Base-by-base conservation (phyloP, 352 stramenopile species). In the Pythium monospermum region DNA sequence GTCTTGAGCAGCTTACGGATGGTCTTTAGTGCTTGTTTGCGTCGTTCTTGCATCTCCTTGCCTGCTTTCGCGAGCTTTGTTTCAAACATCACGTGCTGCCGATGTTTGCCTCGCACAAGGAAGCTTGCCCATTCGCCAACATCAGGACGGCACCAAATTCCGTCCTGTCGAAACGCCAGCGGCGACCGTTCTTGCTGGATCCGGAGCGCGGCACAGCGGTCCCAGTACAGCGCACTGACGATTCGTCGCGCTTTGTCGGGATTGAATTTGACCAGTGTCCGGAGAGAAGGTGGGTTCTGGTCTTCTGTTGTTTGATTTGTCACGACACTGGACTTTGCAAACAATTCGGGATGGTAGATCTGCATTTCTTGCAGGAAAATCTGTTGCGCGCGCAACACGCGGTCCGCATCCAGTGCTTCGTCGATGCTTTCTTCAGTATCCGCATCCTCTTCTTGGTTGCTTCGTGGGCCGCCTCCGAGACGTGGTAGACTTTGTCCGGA, bases 171-270 rank as follows among this genome's bases (percentile, higher is more conserved):
- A 42, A 80, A 76, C 1, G 78, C 70, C 22, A 85, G 43, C 2
- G 59, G 53, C 16, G 51, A 35, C 21, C 82, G 65, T 13, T 70
- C 48, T 49, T 92, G 82, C 28, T 61, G 26, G 33, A 90, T 87
- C 13, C 69, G 67, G 0, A 92, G 38, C 1, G 82, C 82, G 6
- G 78, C 76, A 49, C 82, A 92, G 22, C 79, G 76, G 48, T 92
- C 82, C 82, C 82, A 92, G 42, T 92, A 92, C n/a, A 92, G 49
- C 6, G 82, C 70, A 48, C 87, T 63, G 3, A 92, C 68, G 0
- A 83, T 25, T 10, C 78, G 66, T 0, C 28, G 27, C 3, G 30
- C 36, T 7, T 25, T 51, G 11, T 18, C 36, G 38, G 44, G 30
- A 23, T 49, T 44, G 4, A 21, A 31, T 16, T 52, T 45, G 22